Percentiles rank a stretch among this genome's conserved stretches.
phyloP scores from a whole-genome alignment of 352 stramenopile genomes.

The Phytophthora quininea region DNA sequence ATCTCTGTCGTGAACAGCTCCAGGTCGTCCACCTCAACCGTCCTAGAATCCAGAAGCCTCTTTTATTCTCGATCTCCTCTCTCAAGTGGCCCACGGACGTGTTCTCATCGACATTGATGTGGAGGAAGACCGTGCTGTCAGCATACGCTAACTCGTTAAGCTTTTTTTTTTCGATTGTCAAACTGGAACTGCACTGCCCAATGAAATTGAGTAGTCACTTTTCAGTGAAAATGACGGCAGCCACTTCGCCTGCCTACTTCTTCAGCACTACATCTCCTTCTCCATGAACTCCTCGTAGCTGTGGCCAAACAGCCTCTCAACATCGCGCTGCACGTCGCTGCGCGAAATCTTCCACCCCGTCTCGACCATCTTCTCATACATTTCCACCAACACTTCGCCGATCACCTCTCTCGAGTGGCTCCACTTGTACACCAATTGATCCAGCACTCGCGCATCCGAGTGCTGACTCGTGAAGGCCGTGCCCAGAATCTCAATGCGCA shows the following conservation, averaged over 20 bases:
- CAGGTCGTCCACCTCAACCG: neutral
- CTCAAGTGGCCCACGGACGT: no score
- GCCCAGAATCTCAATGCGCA: conserved; percentile 94
- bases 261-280: conserved; percentile 47
- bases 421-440: conserved; percentile 97
- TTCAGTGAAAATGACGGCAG: no score
- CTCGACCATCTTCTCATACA: conserved; percentile 87
- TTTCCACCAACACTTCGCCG: conserved; percentile 82
- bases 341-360: conserved; percentile 90
- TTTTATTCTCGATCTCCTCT: neutral
- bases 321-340: conserved; percentile 85
- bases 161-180: no score
- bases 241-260: no score
- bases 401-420: conserved; percentile 91
- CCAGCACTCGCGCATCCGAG: conserved; percentile 92
- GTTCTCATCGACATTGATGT: no score
- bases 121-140: no score
- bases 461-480: conserved; percentile 95
- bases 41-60: neutral
- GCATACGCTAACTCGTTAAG: no score
- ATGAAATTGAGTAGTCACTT: no score
- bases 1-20: neutral
- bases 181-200: no score
- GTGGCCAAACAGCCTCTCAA: conserved; percentile 82
- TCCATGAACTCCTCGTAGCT: conserved; percentile 94